phyloP scores from a whole-genome alignment of 2,329 filamentous ascomycete genomes.

The Colletotrichum horii region DNA sequence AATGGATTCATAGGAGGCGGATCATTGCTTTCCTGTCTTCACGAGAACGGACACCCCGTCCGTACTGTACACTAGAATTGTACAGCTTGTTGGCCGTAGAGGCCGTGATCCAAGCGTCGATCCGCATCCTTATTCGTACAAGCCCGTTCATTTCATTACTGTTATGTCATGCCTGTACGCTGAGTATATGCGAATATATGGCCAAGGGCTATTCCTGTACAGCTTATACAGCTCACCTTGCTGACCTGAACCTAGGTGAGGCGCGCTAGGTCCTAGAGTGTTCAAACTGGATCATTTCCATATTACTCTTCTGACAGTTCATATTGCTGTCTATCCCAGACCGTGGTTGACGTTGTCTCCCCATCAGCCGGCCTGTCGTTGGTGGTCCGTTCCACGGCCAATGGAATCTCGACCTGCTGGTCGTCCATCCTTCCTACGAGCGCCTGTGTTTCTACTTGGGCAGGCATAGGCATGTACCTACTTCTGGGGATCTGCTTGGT shows the following conservation, averaged over 20 bases:
- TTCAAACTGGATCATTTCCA: not conserved
- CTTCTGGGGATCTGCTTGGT: not conserved
- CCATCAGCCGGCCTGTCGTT: not conserved
- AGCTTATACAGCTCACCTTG: not conserved
- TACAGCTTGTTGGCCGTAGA: not conserved
- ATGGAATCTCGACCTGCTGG: not conserved
- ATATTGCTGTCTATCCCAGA: not conserved
- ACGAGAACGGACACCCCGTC: not conserved
- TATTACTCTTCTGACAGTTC: not conserved
- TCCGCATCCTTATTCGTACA: not conserved
- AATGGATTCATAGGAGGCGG: not conserved
- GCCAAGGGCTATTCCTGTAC: not conserved
- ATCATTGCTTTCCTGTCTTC: not conserved
- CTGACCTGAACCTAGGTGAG: not conserved
- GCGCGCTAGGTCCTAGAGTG: not conserved
- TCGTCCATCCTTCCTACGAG: not conserved
- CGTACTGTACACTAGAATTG: not conserved
- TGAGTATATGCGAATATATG: not conserved
- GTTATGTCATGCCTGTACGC: not conserved
- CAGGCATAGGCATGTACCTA: not conserved
- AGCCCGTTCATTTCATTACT: not conserved
- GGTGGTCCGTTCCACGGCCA: not conserved
- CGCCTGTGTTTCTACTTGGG: not conserved
- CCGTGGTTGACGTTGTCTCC: not conserved
- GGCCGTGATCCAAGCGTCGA: not conserved